Evolutionary conservation across 345 rosid species (phyloP).

Genomic region (Eutrema yunnanense): DNA sequence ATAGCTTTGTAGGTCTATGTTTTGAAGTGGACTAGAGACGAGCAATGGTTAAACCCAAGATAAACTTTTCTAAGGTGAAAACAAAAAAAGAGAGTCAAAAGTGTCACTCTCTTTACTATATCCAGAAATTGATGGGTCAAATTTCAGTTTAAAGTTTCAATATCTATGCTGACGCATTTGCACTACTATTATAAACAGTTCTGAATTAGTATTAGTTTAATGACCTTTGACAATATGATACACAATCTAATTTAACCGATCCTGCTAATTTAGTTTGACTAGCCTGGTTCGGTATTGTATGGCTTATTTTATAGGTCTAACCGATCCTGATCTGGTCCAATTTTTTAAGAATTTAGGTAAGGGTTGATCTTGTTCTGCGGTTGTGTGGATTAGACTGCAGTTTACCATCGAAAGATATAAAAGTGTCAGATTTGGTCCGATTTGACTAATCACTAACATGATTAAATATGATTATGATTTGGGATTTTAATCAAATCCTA

Average conservation of each 20-base stretch:
- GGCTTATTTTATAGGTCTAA: background rate
- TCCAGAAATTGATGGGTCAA: background rate
- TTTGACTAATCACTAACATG: background rate
- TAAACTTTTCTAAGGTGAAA: background rate
- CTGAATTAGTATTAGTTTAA: background rate
- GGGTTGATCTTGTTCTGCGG: background rate
- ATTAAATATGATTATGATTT: background rate
- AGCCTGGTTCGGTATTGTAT: background rate
- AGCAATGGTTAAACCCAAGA: background rate
- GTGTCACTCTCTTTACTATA: background rate
- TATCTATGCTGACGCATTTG: background rate
- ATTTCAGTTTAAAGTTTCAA: background rate
- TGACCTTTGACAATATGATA: background rate
- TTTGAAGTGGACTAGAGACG: conserved; percentile 17
- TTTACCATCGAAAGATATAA: background rate
- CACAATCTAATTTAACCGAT: too few relatives aligned
- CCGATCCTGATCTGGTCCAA: background rate
- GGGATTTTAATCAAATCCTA: background rate
- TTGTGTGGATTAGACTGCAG: background rate
- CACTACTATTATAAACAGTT: background rate
- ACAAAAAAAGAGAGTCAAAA: conserved; percentile 2
- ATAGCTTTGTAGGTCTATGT: conserved; percentile 1
- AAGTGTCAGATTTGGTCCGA: background rate
- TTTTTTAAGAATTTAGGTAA: background rate
- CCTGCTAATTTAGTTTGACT: background rate